Evolutionary conservation across 176 grass and related monocot genomes (phyloP), one percentile per base, ranked within the genome.

Genomic region (Phoenix dactylifera): DNA sequence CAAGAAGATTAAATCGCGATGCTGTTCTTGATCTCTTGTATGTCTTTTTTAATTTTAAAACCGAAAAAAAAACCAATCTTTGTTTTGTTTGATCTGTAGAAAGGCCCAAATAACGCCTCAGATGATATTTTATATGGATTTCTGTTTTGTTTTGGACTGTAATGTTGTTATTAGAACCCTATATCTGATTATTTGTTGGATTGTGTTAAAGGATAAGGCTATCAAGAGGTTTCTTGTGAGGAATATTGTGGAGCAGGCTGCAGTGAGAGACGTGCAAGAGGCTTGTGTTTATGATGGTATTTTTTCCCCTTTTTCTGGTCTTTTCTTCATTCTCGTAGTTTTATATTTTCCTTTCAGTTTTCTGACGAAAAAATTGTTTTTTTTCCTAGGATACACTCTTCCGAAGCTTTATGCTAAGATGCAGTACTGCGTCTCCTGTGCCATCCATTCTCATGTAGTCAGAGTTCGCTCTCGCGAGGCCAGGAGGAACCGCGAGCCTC

Each of bases 221-320:
- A 75, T 90, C 77, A 89, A 82, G 67, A 76, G 74, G 55, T 89
- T 81, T 69, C 50, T 78, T 28, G 77, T 90, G 69, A 81, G 77
- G 67, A 86, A 82, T 56, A 90, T 90, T 20, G 86, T 90, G 18
- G 82, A 90, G 70, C 81, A 81, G 44, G 82, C 86, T 56, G 86
- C 86, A 0, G 78, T 90, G 2, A 85, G 77, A 62, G 86, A 90
- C 50, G 74, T 86, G 50, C 87, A 86, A 55, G 86, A 90, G 58
- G 86, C 86, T 50, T 86, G 87, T 25, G 87, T 79, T 0, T 83
- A 82, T 73, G 87, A 82, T 69, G 78, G 86, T 78, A 83, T 3
- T 6, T 4, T 10, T 0, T 0, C 2, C 26, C 15, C 4, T 52
- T 15, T 25, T 5, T 1, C 16, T 52, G 3, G 15, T 51, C 58